A percentile compares a stretch with the other conserved stretches of the same genome.
phyloP scores from a whole-genome alignment of 2,329 filamentous ascomycete genomes.

The Metarhizium rileyi region DNA sequence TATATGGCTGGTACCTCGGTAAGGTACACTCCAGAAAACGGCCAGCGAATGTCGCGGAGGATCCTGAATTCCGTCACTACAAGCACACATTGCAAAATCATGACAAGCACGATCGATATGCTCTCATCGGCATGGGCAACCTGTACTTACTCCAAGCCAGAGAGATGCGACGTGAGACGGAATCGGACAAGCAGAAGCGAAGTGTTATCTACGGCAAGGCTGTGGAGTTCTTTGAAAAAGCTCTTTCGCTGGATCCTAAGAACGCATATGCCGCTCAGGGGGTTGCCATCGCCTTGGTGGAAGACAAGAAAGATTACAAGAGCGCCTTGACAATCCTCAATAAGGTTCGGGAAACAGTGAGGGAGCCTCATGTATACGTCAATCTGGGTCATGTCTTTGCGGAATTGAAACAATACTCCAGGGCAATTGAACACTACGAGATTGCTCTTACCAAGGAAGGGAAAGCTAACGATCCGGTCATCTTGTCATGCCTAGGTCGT shows the following conservation, averaged over 20 bases:
- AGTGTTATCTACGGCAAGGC: conserved; percentile 80
- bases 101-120: conserved; percentile 98
- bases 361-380: conserved; percentile 78
- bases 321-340: conserved; percentile 79
- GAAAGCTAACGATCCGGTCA: conserved; percentile 61
- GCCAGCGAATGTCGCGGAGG: conserved; percentile 71
- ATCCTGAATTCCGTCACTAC: conserved; percentile 86
- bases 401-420: conserved; percentile 80
- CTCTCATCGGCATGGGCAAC: conserved; percentile 94
- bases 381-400: conserved; percentile 91
- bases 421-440: conserved; percentile 94
- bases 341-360: conserved; percentile 82
- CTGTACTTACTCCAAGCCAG: conserved; percentile 76
- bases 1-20: conserved; percentile 94
- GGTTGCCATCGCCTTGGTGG: conserved; percentile 84
- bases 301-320: conserved; percentile 85
- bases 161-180: conserved; percentile 88
- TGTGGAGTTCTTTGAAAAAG: conserved; percentile 98
- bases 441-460: conserved; percentile 70
- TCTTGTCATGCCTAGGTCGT: conserved; percentile 77
- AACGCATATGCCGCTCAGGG: conserved; percentile 97
- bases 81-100: conserved; percentile 91
- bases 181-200: conserved; percentile 83
- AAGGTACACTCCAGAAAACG: conserved; percentile 72
- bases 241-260: conserved; percentile 83